Base-by-base conservation (phyloP, 83 land plant species). In the Picea abies region DNA sequence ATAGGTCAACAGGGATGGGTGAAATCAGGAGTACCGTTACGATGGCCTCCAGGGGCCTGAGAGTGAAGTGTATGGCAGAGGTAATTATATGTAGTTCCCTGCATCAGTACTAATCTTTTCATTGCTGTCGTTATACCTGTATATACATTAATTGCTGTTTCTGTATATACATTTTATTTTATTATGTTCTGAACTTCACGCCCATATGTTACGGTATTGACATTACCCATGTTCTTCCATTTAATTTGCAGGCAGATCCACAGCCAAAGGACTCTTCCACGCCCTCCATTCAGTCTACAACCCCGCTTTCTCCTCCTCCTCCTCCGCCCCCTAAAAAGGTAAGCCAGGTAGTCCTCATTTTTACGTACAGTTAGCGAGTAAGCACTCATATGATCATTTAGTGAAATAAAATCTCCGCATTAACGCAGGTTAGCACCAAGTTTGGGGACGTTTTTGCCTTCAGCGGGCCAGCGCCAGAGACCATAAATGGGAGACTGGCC, bases 401-500 rank as follows among this genome's bases (percentile, higher is more conserved):
- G 9, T 1, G 22, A 4, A 6, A 17, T 39, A 17, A 22, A 17
- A 37, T 17, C 3, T 0, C 56, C 10, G 56, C 56, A 49, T 49
- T 9, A 49, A 49, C 11, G 10, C 87, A 88, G 87, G 87, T 86
- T 8, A 90, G 93, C 84, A 92, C 94, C 61, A 86, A 79, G 68
- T 88, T 92, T 80, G 26, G 3, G 3, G 96, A 94, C 83, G 76
- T 92, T 58, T 85, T 94, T 20, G 90, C 96, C 1, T 94, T 94
- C 86, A 79, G 88, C 17, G 95, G 97, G 22, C 95, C 95, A 5
- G 97, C 84, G 20, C 97, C 95, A 17, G 97, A 94, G 92, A 86
- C 92, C 65, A 90, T 94, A 87, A 94, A 94, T 79, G 97, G 97
- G 5, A 78, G 97, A 79, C 87, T 94, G 65, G 97, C 97, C 9